Evolutionary conservation across 306 rosid genomes (phyloP).

Genomic region (Lathyrus aphaca): DNA sequence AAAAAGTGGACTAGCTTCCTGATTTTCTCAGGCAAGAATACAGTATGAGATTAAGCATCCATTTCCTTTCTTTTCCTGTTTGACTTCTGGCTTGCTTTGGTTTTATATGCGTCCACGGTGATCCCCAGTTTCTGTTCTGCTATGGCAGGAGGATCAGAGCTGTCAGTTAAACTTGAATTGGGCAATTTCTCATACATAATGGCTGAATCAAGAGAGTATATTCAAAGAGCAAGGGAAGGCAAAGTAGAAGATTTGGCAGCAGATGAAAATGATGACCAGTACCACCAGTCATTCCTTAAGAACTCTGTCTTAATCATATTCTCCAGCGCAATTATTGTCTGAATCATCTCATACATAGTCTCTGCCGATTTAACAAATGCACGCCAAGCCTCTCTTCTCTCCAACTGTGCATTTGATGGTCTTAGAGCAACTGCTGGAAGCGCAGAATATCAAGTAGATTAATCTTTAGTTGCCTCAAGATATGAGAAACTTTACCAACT

Average conservation of each 20-base stretch:
- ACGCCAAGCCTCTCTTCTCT: constrained; percentile 94
- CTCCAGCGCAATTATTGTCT: constrained; percentile 81
- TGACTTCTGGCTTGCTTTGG: constrained; percentile 69
- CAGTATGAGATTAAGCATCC: constrained; percentile 61
- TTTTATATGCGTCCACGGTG: constrained; percentile 66
- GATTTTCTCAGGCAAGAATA: constrained; percentile 37
- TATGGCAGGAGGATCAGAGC: constrained; percentile 55
- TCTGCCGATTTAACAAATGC: constrained; percentile 82
- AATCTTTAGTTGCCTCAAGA: constrained; percentile 74
- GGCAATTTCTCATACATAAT: constrained; percentile 75
- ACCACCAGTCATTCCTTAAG: constrained; percentile 98
- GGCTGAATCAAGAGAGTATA: constrained; percentile 91
- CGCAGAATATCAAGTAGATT: constrained; percentile 87
- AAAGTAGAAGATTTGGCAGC: constrained; percentile 84
- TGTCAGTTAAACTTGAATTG: constrained; percentile 53
- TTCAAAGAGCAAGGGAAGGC: constrained; percentile 84
- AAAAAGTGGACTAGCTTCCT: constrained; percentile 43
- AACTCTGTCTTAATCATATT: constrained; percentile 88
- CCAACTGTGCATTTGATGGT: constrained; percentile 66
- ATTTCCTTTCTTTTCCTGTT: constrained; percentile 86
- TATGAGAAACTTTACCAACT: constrained; percentile 74
- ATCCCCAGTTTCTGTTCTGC: constrained; percentile 51
- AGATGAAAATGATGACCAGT: constrained; percentile 97
- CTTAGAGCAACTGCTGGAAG: constrained; percentile 73
- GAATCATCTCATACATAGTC: constrained; percentile 93